Conservation (phyloP, 1,284 basidiomycete species). For the Bondarzewia mesenterica region DNA sequence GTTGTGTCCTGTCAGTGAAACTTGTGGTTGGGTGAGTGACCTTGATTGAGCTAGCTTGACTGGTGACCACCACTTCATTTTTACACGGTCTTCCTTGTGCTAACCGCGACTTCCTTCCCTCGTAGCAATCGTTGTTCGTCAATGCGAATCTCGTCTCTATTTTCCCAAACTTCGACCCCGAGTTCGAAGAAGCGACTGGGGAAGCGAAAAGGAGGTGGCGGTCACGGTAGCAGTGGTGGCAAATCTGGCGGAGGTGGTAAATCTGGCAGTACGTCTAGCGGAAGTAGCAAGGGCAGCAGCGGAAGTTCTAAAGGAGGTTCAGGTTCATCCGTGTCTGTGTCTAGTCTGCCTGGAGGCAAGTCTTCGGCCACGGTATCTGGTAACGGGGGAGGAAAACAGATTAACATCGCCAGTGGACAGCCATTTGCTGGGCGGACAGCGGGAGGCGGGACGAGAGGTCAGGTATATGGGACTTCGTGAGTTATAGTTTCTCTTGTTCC, state of each 20-base stretch:
- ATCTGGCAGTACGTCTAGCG: too few species aligned
- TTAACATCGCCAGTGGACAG: slow-evolving; percentile 10
- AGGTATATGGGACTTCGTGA: slow-evolving; percentile 15
- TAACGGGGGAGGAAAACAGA: slow-evolving; percentile 6
- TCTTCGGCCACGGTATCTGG: slow-evolving; percentile 12
- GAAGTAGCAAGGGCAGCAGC: too few species aligned
- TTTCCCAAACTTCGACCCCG: neutral
- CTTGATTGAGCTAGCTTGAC: neutral
- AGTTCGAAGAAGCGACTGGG: neutral
- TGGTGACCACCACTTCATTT: too few species aligned
- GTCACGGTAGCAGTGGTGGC: slow-evolving; percentile 2
- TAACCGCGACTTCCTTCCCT: too few species aligned
- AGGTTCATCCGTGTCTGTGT: slow-evolving; percentile 5
- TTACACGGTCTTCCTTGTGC: too few species aligned
- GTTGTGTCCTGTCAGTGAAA: too few species aligned
- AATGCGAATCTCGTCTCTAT: neutral
- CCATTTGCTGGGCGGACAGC: slow-evolving; percentile 14
- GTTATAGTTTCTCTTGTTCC: too few species aligned
- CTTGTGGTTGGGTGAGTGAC: neutral
- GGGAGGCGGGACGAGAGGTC: slow-evolving; percentile 13
- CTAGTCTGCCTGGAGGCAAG: slow-evolving; percentile 7
- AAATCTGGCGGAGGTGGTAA: slow-evolving; percentile 2
- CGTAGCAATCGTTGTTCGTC: neutral
- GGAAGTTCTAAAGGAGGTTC: neutral
- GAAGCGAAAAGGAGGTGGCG: slow-evolving; percentile 10